These are phyloP conservation scores for Penicillium herquei DNA, from an alignment of 495 filamentous ascomycete genomes.

Conservation along the genomic window DNA sequence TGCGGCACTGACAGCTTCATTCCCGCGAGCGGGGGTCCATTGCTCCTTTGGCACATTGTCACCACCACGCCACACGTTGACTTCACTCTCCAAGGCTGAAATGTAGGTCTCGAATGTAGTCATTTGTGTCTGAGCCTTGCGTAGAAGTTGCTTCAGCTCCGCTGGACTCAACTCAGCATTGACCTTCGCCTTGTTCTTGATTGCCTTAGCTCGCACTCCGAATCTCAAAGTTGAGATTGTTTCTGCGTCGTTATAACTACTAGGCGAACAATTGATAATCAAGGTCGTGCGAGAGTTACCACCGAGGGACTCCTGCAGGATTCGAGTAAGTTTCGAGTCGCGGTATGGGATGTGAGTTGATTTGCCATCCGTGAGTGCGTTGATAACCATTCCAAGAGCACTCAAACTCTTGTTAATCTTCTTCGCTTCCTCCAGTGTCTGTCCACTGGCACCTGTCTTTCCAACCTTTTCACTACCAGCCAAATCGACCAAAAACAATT, in stretches of 20 bases:
- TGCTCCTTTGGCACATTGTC: slow-evolving; percentile 85
- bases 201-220: slow-evolving; percentile 94
- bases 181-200: slow-evolving; percentile 99
- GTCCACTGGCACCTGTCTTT: slow-evolving; percentile 96
- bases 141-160: slow-evolving; percentile 87
- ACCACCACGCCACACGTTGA: slow-evolving; percentile 81
- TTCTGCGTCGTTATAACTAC: slow-evolving; percentile 96
- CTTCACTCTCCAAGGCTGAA: slow-evolving; percentile 77
- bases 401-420: slow-evolving; percentile 99
- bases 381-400: slow-evolving; percentile 98
- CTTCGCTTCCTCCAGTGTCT: slow-evolving; percentile 97
- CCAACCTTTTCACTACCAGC: slow-evolving; percentile 98
- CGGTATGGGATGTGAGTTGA: slow-evolving; percentile 96
- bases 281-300: slow-evolving; percentile 96
- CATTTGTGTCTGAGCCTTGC: slow-evolving; percentile 87
- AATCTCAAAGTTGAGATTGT: slow-evolving; percentile 92
- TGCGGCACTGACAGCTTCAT: slow-evolving; percentile 54
- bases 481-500: slow-evolving; percentile 95
- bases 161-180: slow-evolving; percentile 95
- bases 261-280: slow-evolving; percentile 98
- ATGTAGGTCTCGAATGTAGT: slow-evolving; percentile 87
- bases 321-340: slow-evolving; percentile 96
- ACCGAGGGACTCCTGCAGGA: slow-evolving; percentile 92
- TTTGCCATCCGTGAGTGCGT: slow-evolving; percentile 95
- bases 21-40: slow-evolving; percentile 62